Evolutionary conservation across 768 basidiomycete species (phyloP), one percentile per base, ranked within the genome.

Genomic region (Mycena epipterygia): DNA sequence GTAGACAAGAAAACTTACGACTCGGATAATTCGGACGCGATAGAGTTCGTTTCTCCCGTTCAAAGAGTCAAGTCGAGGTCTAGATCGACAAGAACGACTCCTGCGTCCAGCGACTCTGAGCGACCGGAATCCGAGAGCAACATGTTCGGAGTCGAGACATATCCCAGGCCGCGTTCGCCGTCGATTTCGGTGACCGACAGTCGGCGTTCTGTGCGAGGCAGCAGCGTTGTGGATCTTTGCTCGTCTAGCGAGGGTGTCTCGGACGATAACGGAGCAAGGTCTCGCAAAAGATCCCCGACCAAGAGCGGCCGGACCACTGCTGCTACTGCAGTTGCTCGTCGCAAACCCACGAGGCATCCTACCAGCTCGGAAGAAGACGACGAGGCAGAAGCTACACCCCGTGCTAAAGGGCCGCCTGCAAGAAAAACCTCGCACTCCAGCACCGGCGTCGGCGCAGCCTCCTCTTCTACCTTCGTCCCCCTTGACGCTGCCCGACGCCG

Each of bases 171-270:
- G n/a, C 49, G 60, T 44, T 71, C 70, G n/a, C 60, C 70, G 1
- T 71, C 70, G 21, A 37, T 57, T 12, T 37, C 57, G 27, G 27
- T 65, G 44, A 61, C 33, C 21, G 59, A 33, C 51, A 53, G 56
- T 49, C 64, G 37, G 35, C 61, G n/a, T 14, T 52, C 63, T 53
- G 62, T 52, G 17, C 64, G 64, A 17, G 60, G 60, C 5, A 44
- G 39, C 30, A 67, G 70, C 37, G 70, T 66, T 14, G 7, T 71
- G 35, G 59, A 71, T 37, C 64, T 71, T 37, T 71, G 64, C 25
- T 71, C 70, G 30, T 67, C 70, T 4, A 66, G 64, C 64, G 64
- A 71, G 19, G 70, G 48, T 60, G 62, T 52, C 21, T 46, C 39
- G 12, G 23, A 14, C 39, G 21, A 23, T 37, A 19, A 35, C 16